phyloP scores from a whole-genome alignment of 106 monocot genomes.

The Amphibolis antarctica region DNA sequence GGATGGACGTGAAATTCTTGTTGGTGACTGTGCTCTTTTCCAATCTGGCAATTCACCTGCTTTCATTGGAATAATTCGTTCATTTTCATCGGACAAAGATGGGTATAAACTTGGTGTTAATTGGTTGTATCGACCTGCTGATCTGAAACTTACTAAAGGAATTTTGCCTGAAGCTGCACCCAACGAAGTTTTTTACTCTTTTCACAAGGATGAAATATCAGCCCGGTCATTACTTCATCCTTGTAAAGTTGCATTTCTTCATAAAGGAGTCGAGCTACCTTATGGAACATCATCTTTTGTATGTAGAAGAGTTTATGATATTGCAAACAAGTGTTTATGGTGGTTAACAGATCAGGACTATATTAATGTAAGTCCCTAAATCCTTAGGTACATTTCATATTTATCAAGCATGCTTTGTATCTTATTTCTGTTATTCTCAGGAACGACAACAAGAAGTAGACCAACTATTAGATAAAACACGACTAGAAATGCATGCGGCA shows the following conservation, averaged over 20 bases:
- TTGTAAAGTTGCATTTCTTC: constrained; percentile 88
- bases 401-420: neutral
- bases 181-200: constrained; percentile 92
- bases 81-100: constrained; percentile 40
- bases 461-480: constrained; percentile 65
- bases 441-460: constrained; percentile 45
- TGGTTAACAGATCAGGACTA: constrained; percentile 95
- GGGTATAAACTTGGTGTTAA: constrained; percentile 72
- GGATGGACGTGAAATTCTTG: constrained; percentile 72
- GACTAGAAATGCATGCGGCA: constrained; percentile 90
- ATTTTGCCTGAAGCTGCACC: constrained; percentile 66
- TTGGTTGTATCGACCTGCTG: constrained; percentile 90
- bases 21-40: constrained; percentile 94
- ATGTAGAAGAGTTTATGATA: constrained; percentile 87
- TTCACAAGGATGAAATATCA: constrained; percentile 80
- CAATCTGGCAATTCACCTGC: constrained; percentile 75
- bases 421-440: neutral
- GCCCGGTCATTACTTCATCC: constrained; percentile 87
- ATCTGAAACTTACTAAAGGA: constrained; percentile 62
- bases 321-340: constrained; percentile 89
- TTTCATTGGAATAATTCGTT: constrained; percentile 85
- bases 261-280: constrained; percentile 73
- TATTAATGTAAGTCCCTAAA: constrained; percentile 54
- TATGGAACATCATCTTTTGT: constrained; percentile 76
- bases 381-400: constrained; percentile 1